These are phyloP conservation scores for Coemansia sp. DNA, from an alignment of 192 early-diverging fungal genomes.

Conservation along the genomic window DNA sequence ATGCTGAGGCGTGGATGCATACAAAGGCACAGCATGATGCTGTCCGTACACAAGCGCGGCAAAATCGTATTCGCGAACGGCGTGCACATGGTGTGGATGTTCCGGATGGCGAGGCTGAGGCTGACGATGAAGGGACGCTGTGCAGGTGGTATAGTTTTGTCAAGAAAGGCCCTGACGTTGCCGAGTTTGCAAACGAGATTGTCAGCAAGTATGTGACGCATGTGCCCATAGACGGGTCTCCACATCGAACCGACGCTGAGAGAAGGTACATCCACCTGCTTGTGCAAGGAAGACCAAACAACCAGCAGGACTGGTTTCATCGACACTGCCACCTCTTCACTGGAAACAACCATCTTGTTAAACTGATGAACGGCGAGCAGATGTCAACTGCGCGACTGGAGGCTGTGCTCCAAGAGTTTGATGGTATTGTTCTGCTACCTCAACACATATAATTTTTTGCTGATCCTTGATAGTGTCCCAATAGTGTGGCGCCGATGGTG, in stretches of 20 bases:
- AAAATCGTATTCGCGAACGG: conserved; percentile 26
- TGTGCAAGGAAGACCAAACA: conserved; percentile 19
- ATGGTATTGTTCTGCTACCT: conserved; percentile 25
- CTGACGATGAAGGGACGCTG: conserved; percentile 1
- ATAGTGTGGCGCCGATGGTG: not conserved
- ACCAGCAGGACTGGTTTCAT: conserved; percentile 48
- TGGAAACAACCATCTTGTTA: conserved; percentile 43
- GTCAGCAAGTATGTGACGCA: conserved; percentile 31
- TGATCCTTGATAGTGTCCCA: not conserved
- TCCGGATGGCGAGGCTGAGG: conserved; percentile 10
- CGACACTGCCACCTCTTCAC: conserved; percentile 46
- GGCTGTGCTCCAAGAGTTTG: conserved; percentile 33
- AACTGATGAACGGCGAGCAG: conserved; percentile 40
- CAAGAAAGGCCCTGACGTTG: conserved; percentile 29
- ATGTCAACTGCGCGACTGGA: conserved; percentile 22
- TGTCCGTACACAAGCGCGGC: conserved; percentile 16
- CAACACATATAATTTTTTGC: conserved; percentile 23
- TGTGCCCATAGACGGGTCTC: conserved; percentile 31
- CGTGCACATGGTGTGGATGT: conserved; percentile 32
- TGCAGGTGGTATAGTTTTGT: conserved; percentile 40
- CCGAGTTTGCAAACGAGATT: conserved; percentile 37
- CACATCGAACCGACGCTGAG: conserved; percentile 42
- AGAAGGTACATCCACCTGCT: conserved; percentile 25
- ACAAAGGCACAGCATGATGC: conserved; percentile 24
- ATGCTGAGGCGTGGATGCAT: conserved; percentile 27